phyloP scores from a whole-genome alignment of 192 early-diverging fungal genomes.

The Linnemannia zychae region DNA sequence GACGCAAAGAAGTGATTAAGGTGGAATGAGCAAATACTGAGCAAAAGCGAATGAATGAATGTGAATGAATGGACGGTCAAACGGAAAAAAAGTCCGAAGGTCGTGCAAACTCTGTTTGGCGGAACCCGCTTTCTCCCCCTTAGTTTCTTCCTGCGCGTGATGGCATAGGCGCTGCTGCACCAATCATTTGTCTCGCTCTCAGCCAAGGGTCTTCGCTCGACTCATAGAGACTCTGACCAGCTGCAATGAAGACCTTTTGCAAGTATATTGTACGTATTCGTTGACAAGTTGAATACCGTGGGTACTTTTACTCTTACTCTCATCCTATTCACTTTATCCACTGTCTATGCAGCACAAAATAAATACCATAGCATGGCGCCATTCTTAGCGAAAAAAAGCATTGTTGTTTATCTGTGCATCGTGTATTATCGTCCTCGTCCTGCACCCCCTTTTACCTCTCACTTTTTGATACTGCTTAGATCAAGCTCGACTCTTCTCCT shows the following conservation, averaged over 20 bases:
- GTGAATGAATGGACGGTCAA: neutral
- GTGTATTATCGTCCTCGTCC: neutral
- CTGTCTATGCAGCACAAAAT: too few species aligned
- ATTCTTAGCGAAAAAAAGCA: neutral
- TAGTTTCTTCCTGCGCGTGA: neutral
- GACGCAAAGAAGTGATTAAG: neutral
- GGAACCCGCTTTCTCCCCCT: neutral
- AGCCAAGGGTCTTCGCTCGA: too few species aligned
- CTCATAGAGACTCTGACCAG: too few species aligned
- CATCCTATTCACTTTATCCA: neutral
- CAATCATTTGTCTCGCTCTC: neutral
- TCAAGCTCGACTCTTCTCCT: slow-evolving; percentile 72
- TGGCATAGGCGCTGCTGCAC: neutral
- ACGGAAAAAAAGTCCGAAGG: neutral
- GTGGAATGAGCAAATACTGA: neutral
- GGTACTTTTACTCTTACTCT: neutral
- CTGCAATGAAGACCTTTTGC: too few species aligned
- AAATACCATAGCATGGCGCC: neutral
- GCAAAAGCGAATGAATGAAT: neutral
- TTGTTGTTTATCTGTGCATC: neutral
- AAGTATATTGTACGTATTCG: too few species aligned
- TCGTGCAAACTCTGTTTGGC: neutral
- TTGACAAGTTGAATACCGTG: neutral
- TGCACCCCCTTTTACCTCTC: neutral
- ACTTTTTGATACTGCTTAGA: slow-evolving; percentile 41